Evolutionary conservation across 2,329 filamentous ascomycete genomes (phyloP).

Genomic region (Penicillium sp.): DNA sequence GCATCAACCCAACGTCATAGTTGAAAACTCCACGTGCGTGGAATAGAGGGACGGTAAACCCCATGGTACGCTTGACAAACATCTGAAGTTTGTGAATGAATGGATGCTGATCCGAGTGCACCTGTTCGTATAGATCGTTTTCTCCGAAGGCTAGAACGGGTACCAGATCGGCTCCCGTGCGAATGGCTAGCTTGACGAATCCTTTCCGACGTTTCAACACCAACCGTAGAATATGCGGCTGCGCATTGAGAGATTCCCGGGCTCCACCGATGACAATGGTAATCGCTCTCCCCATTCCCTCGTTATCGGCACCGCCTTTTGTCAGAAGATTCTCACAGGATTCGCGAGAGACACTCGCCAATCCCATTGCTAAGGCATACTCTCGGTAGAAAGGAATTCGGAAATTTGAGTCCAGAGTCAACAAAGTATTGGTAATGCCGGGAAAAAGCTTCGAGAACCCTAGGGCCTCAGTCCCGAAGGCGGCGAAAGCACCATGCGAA

Average conservation of each 20-base stretch:
- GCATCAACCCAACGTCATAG: slow-evolving; percentile 95
- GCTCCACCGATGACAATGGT: slow-evolving; percentile 95
- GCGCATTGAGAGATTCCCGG: slow-evolving; percentile 84
- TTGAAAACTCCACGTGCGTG: slow-evolving; percentile 94
- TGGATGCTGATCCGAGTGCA: slow-evolving; percentile 75
- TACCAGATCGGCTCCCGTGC: slow-evolving; percentile 89
- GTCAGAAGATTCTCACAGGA: slow-evolving; percentile 86
- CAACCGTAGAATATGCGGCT: slow-evolving; percentile 73
- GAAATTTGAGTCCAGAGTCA: slow-evolving; percentile 96
- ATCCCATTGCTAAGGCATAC: slow-evolving; percentile 84
- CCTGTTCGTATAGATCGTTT: slow-evolving; percentile 92
- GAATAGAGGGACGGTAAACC: slow-evolving; percentile 89
- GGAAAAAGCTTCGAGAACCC: slow-evolving; percentile 87
- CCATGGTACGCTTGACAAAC: slow-evolving; percentile 78
- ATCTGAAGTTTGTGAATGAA: slow-evolving; percentile 79
- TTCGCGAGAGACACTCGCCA: slow-evolving; percentile 86
- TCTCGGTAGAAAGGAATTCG: slow-evolving; percentile 91
- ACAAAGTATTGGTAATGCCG: slow-evolving; percentile 87
- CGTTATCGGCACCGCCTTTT: slow-evolving; percentile 71
- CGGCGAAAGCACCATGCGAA: slow-evolving; percentile 89
- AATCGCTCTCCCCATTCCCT: slow-evolving; percentile 92
- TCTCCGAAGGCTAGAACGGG: slow-evolving; percentile 92
- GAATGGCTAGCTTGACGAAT: slow-evolving; percentile 89
- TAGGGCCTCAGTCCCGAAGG: slow-evolving; percentile 86
- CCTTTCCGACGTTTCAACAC: slow-evolving; percentile 84